Conservation (phyloP, 1,139 yeast genomes). For the Pneumocystis canis region DNA sequence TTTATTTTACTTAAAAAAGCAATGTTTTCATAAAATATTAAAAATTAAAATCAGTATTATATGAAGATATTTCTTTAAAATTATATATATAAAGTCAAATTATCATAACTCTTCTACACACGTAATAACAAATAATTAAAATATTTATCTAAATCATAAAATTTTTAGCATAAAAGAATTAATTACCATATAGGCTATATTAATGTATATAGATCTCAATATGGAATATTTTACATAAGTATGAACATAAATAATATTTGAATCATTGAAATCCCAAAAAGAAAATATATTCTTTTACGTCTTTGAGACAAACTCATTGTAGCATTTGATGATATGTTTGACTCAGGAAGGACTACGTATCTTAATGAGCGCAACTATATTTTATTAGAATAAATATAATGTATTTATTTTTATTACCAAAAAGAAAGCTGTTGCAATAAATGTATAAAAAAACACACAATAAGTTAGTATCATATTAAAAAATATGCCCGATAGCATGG, state of each 20-base stretch:
- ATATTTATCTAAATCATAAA: not conserved
- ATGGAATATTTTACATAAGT: constrained; percentile 23
- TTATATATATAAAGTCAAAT: not conserved
- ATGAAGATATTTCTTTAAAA: not conserved
- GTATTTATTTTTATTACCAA: constrained; percentile 16
- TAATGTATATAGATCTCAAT: not conserved
- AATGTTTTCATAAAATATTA: not conserved
- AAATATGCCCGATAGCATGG: constrained; percentile 26
- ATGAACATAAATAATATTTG: constrained; percentile 54
- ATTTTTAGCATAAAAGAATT: not conserved
- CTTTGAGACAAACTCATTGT: constrained; percentile 53
- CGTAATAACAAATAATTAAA: not conserved
- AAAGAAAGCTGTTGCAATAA: constrained; percentile 31
- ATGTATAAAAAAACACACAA: constrained; percentile 28
- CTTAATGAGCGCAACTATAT: constrained; percentile 74
- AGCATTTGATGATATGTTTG: constrained; percentile 22
- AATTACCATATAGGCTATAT: not conserved
- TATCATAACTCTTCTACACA: not conserved
- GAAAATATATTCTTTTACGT: constrained; percentile 70
- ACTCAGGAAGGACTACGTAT: constrained; percentile 51
- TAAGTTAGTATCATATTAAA: constrained; percentile 31
- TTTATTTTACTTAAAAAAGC: not conserved
- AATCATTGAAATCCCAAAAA: constrained; percentile 72
- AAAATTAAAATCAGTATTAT: not conserved
- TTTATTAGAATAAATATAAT: constrained; percentile 39